Evolutionary conservation across 1,284 basidiomycete species (phyloP), one percentile per base, ranked within the genome.

Genomic region (Pseudozyma tsukubaensis): DNA sequence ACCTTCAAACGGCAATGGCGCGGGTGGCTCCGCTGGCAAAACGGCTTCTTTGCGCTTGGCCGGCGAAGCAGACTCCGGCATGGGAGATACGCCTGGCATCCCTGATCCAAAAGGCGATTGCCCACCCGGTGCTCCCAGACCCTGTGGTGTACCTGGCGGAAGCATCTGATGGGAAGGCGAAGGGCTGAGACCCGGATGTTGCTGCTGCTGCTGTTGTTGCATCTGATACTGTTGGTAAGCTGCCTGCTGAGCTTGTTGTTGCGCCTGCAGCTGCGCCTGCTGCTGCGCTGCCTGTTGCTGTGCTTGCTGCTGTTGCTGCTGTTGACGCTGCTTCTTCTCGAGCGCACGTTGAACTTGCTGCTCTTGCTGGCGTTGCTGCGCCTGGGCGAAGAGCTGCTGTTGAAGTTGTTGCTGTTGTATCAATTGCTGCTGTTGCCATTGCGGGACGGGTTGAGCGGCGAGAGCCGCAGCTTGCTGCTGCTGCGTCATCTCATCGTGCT

Each of bases 391-490:
- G 36, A 59, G 13, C 24, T 59, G 64, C 6, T 66, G 54, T 35
- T 65, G 64, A 7, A 59, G 44, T 35, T 67, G 65, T 37, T 73
- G 71, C 32, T 73, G 65, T 43, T 73, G 65, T 21, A 65, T 18
- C 3, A 71, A 34, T 40, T 74, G 72, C 34, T 65, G 58, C 21
- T 69, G 66, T 32, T 70, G 55, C 72, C 66, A 66, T 47, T 74
- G 72, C 12, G 66, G 57, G 11, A 62, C 29, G n/a, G 59, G 56
- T 29, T 50, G 50, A 13, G 55, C 39, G 11, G 59, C 67, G 4
- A 70, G 37, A 9, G 67, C 64, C 2, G 66, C 65, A 10, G 49
- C 50, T 18, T 66, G 59, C 21, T 71, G 61, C 53, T 70, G 67
- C 29, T 60, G 59, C 39, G 55, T 19, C 18, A 59, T 45, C 10